Evolutionary conservation across 495 filamentous ascomycete genomes (phyloP).

Genomic region (Chaetomium fimeti): DNA sequence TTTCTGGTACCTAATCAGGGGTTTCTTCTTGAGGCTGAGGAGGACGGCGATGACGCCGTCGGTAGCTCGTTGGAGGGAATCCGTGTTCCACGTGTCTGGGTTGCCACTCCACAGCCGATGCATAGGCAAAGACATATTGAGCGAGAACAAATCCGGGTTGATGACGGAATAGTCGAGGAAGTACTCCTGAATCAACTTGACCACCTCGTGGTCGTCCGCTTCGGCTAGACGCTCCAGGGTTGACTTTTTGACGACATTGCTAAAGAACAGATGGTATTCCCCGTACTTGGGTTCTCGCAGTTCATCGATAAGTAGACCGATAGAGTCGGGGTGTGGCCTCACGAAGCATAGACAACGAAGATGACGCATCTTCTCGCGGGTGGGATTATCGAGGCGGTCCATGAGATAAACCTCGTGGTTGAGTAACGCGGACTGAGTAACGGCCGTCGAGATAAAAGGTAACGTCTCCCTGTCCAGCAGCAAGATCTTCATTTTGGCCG

Average conservation of each 20-base stretch:
- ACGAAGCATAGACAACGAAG: slow-evolving; percentile 91
- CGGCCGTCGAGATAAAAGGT: slow-evolving; percentile 86
- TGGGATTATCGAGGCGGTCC: slow-evolving; percentile 86
- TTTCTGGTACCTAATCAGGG: slow-evolving; percentile 89
- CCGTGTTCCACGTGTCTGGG: slow-evolving; percentile 86
- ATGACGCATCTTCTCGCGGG: slow-evolving; percentile 97
- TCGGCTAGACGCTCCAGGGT: slow-evolving; percentile 92
- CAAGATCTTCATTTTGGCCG: slow-evolving; percentile 98
- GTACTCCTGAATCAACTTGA: slow-evolving; percentile 86
- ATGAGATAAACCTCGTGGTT: slow-evolving; percentile 98
- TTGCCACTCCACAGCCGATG: slow-evolving; percentile 75
- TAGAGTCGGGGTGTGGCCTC: slow-evolving; percentile 83
- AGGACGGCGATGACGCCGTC: slow-evolving; percentile 83
- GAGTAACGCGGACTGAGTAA: slow-evolving; percentile 92
- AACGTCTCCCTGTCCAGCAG: slow-evolving; percentile 94
- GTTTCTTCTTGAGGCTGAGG: slow-evolving; percentile 90
- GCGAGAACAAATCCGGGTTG: slow-evolving; percentile 88
- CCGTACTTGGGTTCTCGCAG: slow-evolving; percentile 95
- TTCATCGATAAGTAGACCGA: slow-evolving; percentile 93
- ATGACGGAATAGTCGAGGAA: slow-evolving; percentile 94
- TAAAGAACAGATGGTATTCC: slow-evolving; percentile 96
- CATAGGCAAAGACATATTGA: slow-evolving; percentile 71
- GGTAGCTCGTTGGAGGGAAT: slow-evolving; percentile 75
- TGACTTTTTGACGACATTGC: slow-evolving; percentile 95
- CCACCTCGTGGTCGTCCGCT: slow-evolving; percentile 97